Conservation (phyloP, 2,329 filamentous ascomycete genomes). For the Xylaria sp. region DNA sequence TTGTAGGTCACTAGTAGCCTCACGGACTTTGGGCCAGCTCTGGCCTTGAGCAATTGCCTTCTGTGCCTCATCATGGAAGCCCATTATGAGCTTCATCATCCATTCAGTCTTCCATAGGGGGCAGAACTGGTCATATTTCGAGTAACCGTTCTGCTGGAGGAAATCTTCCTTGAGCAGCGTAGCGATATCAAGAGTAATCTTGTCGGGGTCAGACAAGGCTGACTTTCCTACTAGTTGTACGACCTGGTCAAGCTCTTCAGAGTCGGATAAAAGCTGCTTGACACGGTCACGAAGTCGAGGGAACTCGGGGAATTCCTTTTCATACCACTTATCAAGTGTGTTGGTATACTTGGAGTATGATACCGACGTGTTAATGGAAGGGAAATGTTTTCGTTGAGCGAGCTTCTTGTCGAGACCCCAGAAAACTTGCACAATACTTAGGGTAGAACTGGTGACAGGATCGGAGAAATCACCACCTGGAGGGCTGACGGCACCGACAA, state of each 20-base stretch:
- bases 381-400: conserved; percentile 98
- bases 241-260: conserved; percentile 97
- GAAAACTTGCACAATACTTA: conserved; percentile 98
- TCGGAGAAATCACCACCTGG: conserved; percentile 99
- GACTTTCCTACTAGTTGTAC: conserved; percentile 99
- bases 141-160: conserved; percentile 98
- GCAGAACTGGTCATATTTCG: conserved; percentile 98
- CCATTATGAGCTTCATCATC: conserved; percentile 99
- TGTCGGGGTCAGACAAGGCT: conserved; percentile 93
- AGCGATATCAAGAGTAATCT: conserved; percentile 96
- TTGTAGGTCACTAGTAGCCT: conserved; percentile 89
- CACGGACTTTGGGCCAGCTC: conserved; percentile 91
- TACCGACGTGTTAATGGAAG: conserved; percentile 92
- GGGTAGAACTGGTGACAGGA: conserved; percentile 91
- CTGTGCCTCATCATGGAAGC: conserved; percentile 96
- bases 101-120: conserved; percentile 99
- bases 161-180: conserved; percentile 97
- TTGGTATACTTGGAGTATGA: conserved; percentile 98
- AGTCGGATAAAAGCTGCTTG: conserved; percentile 91
- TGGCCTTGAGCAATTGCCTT: conserved; percentile 93
- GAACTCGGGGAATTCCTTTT: conserved; percentile 93
- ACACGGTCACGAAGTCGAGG: conserved; percentile 91
- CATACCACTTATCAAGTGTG: conserved; percentile 91
- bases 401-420: conserved; percentile 99
- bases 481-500: conserved; percentile 96